Base-by-base conservation (phyloP, 331 rosid genomes). In the Prunus yedoensis region DNA sequence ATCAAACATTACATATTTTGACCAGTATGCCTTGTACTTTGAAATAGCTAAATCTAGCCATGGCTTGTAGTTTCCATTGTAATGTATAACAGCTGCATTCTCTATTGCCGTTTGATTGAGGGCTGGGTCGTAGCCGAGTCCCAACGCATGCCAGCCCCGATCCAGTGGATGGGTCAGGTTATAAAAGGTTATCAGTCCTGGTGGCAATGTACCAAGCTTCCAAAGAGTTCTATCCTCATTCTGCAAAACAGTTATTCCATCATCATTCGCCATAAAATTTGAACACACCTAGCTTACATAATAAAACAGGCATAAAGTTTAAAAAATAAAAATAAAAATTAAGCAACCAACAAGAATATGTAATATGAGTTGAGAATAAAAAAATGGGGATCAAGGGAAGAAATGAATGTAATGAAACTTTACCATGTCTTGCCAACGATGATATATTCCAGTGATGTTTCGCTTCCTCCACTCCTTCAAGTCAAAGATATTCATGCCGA, bases 101-200 rank as follows among this genome's bases (percentile, higher is more conserved):
- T 82, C 92, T 79, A 94, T 91, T 79, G 83, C 96, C 4, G 96
- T 90, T 46, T 75, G 81, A 82, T 94, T 92, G 64, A 94, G 77
- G 62, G 99, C 97, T 3, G 99, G 97, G 83, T 94, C 99, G 67
- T 94, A 94, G 67, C 97, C 99, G 58, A 94, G 99, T 74, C 98
- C 98, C 86, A 94, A 74, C 50, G 87, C 97, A 77, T 94, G 98
- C 97, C 97, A 94, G 51, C 92, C 89, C 49, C 93, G 88, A 74
- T 91, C 90, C 70, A 94, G 88, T 0, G 97, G 92, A 85, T 82
- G 64, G 16, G 93, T 94, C 62, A 94, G 89, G 70, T 94, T 91
- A 82, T 91, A 94, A 38, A 94, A 94, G 28, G 99, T 94, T 66
- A 91, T 94, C 23, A 94, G 80, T 52, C 97, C 97, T 9, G 99